These are phyloP conservation scores for Stephania yunnanensis DNA, from an alignment of 164 flowering plant genomes.

Conservation along the genomic window DNA sequence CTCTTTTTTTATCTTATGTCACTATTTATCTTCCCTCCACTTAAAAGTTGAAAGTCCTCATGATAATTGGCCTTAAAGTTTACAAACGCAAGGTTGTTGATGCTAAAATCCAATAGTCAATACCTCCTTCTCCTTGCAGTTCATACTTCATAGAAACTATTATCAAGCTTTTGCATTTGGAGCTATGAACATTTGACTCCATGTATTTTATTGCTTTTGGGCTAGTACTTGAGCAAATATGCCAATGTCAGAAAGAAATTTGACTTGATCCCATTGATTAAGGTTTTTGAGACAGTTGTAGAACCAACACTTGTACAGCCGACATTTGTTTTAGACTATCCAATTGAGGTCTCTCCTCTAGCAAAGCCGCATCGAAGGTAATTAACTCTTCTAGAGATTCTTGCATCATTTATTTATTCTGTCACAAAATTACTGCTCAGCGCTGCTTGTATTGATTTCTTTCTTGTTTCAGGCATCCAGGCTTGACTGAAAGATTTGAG, in stretches of 20 bases:
- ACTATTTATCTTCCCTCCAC: no score
- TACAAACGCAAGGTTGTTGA: no score
- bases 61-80: no score
- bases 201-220: background rate
- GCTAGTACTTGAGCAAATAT: background rate
- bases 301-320: constrained; percentile 88
- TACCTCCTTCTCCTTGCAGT: no score
- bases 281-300: constrained; percentile 85
- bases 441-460: background rate
- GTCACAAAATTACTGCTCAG: background rate
- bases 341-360: constrained; percentile 92
- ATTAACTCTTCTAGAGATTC: constrained; percentile 4
- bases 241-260: background rate
- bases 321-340: constrained; percentile 95
- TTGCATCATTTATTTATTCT: background rate
- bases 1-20: background rate
- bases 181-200: no score
- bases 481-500: constrained; percentile 96
- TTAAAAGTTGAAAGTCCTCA: no score
- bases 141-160: no score
- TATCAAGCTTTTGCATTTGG: no score
- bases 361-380: constrained; percentile 96
- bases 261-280: constrained; percentile 16
- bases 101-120: no score
- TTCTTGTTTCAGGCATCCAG: constrained; percentile 43